Percentiles rank a stretch among this genome's conserved stretches.
phyloP scores from a whole-genome alignment of 805 yeast species.

The Sugiyamaella floridensis region DNA sequence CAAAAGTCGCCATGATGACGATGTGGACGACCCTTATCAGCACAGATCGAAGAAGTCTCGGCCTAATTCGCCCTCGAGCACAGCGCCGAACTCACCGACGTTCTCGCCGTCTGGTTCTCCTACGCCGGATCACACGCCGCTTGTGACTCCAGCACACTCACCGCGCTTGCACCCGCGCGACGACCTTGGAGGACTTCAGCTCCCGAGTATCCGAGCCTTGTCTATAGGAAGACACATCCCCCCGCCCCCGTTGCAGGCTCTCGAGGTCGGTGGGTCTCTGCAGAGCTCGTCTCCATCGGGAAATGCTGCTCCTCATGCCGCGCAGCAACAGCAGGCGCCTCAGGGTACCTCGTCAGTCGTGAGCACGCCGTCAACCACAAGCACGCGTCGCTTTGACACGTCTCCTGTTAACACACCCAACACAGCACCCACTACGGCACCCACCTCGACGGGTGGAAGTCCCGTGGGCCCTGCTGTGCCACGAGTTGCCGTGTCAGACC shows the following conservation, averaged over 20 bases:
- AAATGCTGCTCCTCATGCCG: background rate
- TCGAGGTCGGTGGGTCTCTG: slow-evolving; percentile 17
- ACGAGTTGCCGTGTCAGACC: slow-evolving; percentile 16
- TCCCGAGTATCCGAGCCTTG: slow-evolving; percentile 34
- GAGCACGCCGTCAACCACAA: background rate
- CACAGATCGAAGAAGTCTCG: slow-evolving; percentile 33
- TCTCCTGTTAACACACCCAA: slow-evolving; percentile 1
- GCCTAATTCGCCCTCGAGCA: slow-evolving; percentile 37
- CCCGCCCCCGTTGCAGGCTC: slow-evolving; percentile 23
- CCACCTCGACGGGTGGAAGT: background rate
- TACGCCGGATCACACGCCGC: slow-evolving; percentile 37
- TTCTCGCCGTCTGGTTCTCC: slow-evolving; percentile 34
- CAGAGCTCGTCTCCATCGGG: background rate
- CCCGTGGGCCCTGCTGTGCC: slow-evolving; percentile 8
- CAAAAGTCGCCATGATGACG: slow-evolving; percentile 20
- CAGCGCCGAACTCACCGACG: slow-evolving; percentile 39
- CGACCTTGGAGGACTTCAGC: slow-evolving; percentile 28
- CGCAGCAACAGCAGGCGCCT: slow-evolving; percentile 1
- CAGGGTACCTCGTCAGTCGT: background rate
- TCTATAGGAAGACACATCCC: slow-evolving; percentile 15
- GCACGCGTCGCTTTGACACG: slow-evolving; percentile 1
- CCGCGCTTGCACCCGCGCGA: slow-evolving; percentile 37
- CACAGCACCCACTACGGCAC: slow-evolving; percentile 3
- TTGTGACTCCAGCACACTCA: slow-evolving; percentile 41
- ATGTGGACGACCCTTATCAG: slow-evolving; percentile 21